Evolutionary conservation across 345 rosid species (phyloP).

Genomic region (Rhizophora mangle): DNA sequence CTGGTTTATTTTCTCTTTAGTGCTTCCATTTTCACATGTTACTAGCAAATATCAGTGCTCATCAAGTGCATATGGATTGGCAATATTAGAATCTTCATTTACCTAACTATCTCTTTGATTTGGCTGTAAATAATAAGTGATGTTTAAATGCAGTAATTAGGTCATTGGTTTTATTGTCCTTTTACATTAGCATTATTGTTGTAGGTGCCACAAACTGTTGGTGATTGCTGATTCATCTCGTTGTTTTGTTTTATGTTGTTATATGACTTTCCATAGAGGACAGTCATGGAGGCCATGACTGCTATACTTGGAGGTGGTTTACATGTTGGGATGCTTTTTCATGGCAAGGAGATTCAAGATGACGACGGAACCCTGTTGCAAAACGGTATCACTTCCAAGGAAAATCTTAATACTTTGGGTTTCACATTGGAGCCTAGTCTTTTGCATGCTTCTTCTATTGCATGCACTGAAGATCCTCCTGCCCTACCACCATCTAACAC

Average conservation of each 20-base stretch:
- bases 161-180: too few relatives aligned
- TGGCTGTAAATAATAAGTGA: too few relatives aligned
- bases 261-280: conserved; percentile 45
- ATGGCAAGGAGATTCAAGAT: conserved; percentile 89
- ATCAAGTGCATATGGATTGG: too few relatives aligned
- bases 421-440: conserved; percentile 74
- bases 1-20: not conserved
- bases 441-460: conserved; percentile 32
- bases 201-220: not conserved
- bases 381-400: conserved; percentile 64
- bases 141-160: too few relatives aligned
- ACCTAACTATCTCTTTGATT: not conserved
- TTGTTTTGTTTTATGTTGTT: conserved; percentile 10
- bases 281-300: conserved; percentile 73
- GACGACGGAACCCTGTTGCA: conserved; percentile 70
- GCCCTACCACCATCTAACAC: conserved; percentile 32
- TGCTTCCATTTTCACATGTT: not conserved
- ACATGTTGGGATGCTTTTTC: conserved; percentile 69
- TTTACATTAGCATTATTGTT: too few relatives aligned
- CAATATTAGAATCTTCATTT: not conserved
- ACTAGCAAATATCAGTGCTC: too few relatives aligned
- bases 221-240: not conserved
- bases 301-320: conserved; percentile 76
- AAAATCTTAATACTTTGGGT: conserved; percentile 60
- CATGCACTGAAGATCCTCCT: conserved; percentile 45